phyloP scores from a whole-genome alignment of 2,329 filamentous ascomycete species.

The Xenoacremonium recifei region DNA sequence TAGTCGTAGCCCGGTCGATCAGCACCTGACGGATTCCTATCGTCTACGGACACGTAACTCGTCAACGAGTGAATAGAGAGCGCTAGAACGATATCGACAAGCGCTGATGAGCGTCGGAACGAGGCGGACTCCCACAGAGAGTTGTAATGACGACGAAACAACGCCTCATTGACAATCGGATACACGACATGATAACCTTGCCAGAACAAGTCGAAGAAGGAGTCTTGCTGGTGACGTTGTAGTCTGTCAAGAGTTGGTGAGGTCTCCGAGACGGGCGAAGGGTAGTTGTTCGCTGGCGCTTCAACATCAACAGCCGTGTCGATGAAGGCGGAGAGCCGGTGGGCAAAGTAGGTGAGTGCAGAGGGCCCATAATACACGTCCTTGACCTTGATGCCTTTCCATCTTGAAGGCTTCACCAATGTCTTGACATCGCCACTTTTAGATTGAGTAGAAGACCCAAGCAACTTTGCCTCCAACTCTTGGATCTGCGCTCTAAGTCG shows the following conservation, averaged over 20 bases:
- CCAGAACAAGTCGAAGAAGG: slow-evolving; percentile 48
- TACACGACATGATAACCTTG: slow-evolving; percentile 41
- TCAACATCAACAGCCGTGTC: slow-evolving; percentile 5
- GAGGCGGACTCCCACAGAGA: slow-evolving; percentile 17
- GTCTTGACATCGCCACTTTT: background rate
- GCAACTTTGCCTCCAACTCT: slow-evolving; percentile 17
- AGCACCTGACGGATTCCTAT: slow-evolving; percentile 27
- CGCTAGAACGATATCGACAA: slow-evolving; percentile 52
- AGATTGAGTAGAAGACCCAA: slow-evolving; percentile 7
- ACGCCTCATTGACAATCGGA: slow-evolving; percentile 31
- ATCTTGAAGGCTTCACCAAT: too few relatives aligned
- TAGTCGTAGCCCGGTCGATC: slow-evolving; percentile 39
- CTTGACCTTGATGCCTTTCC: slow-evolving; percentile 8
- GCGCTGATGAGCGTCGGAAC: slow-evolving; percentile 41
- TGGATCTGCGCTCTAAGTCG: slow-evolving; percentile 17
- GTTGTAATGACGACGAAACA: slow-evolving; percentile 22
- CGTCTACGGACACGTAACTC: slow-evolving; percentile 17
- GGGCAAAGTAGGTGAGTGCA: slow-evolving; percentile 19
- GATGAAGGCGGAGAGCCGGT: slow-evolving; percentile 18
- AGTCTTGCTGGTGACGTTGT: slow-evolving; percentile 43
- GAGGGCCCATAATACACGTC: slow-evolving; percentile 20
- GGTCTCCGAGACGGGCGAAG: background rate
- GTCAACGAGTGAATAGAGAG: slow-evolving; percentile 49
- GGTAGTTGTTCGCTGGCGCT: background rate
- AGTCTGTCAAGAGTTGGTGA: slow-evolving; percentile 16